Conservation (phyloP, 164 flowering plant genomes). For the Cinnamomum micranthum region DNA sequence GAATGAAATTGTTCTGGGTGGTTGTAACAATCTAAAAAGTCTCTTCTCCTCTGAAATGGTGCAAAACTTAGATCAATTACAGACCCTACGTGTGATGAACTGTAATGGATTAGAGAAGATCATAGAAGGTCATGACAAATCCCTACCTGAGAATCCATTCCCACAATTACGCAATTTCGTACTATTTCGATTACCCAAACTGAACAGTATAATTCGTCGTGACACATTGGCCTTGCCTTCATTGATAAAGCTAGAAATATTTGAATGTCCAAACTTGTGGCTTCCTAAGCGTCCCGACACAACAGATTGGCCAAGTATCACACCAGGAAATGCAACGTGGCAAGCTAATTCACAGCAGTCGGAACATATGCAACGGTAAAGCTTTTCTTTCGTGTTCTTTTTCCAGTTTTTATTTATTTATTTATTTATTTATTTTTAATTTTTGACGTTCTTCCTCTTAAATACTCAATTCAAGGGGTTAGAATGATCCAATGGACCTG, state of each 20-base stretch:
- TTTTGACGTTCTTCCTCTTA: no score
- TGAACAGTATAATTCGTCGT: neutral
- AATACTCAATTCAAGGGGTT: no score
- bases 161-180: neutral
- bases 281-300: neutral
- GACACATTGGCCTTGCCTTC: neutral
- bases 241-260: neutral
- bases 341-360: no score
- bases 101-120: neutral
- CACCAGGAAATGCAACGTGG: no score
- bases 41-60: neutral
- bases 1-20: no score
- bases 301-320: neutral
- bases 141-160: neutral
- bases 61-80: neutral
- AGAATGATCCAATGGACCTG: no score
- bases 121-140: neutral
- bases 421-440: no score
- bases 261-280: neutral
- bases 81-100: accelerated
- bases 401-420: no score
- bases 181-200: neutral
- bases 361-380: no score
- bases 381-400: no score
- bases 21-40: no score